Conservation (phyloP, 257 asterid species). For the Forsythia viridissima region DNA sequence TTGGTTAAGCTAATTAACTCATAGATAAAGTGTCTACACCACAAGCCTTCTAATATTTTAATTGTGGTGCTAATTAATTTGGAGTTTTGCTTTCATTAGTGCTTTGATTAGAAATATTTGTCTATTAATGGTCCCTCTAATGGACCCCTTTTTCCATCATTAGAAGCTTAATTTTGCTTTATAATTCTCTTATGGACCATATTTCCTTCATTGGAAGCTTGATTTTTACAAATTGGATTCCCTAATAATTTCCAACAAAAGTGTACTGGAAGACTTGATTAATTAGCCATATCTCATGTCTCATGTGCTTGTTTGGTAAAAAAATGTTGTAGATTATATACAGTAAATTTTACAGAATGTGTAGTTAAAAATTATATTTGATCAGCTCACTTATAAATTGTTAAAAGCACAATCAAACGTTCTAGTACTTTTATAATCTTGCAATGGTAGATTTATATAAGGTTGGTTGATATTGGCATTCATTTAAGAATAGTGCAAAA, state of each 20-base stretch:
- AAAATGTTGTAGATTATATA: no score
- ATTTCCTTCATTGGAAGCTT: neutral
- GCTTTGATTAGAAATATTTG: neutral
- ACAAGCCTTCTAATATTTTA: constrained; percentile 17
- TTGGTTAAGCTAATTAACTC: constrained; percentile 35
- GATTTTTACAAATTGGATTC: neutral
- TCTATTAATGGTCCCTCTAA: neutral
- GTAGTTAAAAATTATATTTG: no score
- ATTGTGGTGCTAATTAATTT: constrained; percentile 22
- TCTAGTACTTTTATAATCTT: no score
- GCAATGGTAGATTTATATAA: no score
- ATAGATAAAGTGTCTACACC: constrained; percentile 40
- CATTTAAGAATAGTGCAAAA: no score
- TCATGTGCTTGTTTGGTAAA: neutral
- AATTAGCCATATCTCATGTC: neutral
- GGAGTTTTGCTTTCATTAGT: constrained; percentile 23
- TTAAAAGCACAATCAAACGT: no score
- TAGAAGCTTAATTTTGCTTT: neutral
- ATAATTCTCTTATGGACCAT: neutral
- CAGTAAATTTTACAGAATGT: no score
- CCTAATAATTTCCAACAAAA: neutral
- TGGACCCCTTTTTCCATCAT: constrained; percentile 26
- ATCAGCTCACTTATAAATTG: no score
- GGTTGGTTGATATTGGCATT: no score
- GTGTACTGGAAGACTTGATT: neutral